phyloP scores from a whole-genome alignment of 192 early-diverging fungal genomes.

The Thamnidium elegans region DNA sequence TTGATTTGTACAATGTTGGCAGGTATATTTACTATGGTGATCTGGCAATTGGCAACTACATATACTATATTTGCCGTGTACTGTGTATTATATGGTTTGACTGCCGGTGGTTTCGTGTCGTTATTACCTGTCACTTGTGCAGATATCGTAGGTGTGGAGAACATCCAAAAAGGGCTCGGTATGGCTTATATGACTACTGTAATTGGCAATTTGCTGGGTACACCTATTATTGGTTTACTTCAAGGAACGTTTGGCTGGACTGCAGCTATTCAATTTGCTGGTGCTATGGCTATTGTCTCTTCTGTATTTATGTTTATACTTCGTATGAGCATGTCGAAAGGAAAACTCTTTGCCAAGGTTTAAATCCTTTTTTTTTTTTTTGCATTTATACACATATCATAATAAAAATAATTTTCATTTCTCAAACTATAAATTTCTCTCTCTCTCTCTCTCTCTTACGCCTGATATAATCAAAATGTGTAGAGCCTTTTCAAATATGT shows the following conservation, averaged over 20 bases:
- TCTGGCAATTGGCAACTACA: conserved; percentile 50
- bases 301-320: conserved; percentile 31
- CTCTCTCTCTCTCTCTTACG: too few species aligned
- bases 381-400: conserved; percentile 2
- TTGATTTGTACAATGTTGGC: conserved; percentile 40
- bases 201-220: conserved; percentile 40
- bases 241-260: conserved; percentile 28
- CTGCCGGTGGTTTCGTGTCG: conserved; percentile 39
- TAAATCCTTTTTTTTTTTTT: neutral
- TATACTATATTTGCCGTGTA: conserved; percentile 33
- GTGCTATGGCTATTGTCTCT: conserved; percentile 23
- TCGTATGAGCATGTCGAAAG: conserved; percentile 23
- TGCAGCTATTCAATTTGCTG: conserved; percentile 39
- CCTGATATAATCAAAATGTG: too few species aligned
- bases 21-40: conserved; percentile 31
- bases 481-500: too few species aligned
- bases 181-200: conserved; percentile 38
- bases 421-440: too few species aligned
- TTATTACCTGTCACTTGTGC: conserved; percentile 47
- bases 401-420: too few species aligned
- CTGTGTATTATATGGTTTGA: conserved; percentile 28
- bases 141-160: conserved; percentile 52
- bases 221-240: conserved; percentile 37
- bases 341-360: conserved; percentile 27
- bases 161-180: conserved; percentile 41